Evolutionary conservation across 805 yeast species (phyloP), one percentile per base, ranked within the genome.

Genomic region (Ogataea chonburiensis): DNA sequence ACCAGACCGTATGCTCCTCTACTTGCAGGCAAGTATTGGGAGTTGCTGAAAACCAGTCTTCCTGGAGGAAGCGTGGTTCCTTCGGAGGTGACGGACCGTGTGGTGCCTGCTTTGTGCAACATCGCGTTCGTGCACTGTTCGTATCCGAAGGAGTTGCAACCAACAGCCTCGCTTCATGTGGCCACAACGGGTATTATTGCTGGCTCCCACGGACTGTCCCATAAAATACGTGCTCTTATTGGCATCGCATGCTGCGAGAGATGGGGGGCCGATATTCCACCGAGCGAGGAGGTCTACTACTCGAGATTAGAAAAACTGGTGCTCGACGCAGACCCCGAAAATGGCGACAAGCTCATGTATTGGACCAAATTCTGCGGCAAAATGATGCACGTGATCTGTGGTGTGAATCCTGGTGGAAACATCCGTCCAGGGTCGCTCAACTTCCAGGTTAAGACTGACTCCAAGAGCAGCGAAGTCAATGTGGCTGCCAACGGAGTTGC

Each of bases 241-340:
- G 91, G 91, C 0, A 71, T 83, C 19, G 85, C 87, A 2, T 63
- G 83, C 17, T 79, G 87, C 61, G 86, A 81, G 49, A 66, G 93
- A 46, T 84, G 91, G 91, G 91, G 91, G 22, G 86, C 84, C 3
- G 87, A 81, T 44, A 63, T 82, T 10, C 83, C 86, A 11, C 76
- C 73, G 25, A 60, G 64, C 29, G 80, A 77, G 44, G 72, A 67
- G 37, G 56, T 45, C 14, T 71, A 66, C 49, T 72, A 72, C 46
- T 56, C 65, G 8, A 61, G 64, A 6, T 54, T 77, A 23, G 78
- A 75, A 46, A 69, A 64, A 30, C 50, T 74, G 23, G 79, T 76
- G 5, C 53, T 71, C 36, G 67, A 73, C 33, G 59, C 67, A 1
- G 64, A 62, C 31, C 60, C 64, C n/a, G 54, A 56, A 28, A 45